Evolutionary conservation across 2,329 filamentous ascomycete species (phyloP), one percentile per base, ranked within the genome.

Genomic region (Paracoccidioides brasiliensis): DNA sequence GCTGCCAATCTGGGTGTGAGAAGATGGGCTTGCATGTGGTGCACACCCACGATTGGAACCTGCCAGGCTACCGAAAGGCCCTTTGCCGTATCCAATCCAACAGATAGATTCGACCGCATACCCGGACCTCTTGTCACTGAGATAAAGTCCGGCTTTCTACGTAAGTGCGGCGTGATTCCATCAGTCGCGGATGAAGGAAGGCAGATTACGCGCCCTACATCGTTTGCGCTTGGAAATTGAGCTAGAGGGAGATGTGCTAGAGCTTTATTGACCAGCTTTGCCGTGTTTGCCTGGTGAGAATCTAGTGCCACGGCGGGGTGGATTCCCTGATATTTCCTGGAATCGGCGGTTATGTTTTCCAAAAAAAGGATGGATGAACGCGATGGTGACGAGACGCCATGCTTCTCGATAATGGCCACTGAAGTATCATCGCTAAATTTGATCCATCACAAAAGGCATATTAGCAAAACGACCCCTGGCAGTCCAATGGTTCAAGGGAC

Each of bases 11-110:
- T 79, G 14, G 91, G 87, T 15, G 93, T 97, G 59, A 98, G 74
- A 15, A 93, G 86, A 70, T 98, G 93, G 9, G 90, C 93, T 69
- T 96, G 90, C 93, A 98, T 97, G 70, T 98, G 93, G 69, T 98
- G 87, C 0, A 96, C 87, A 0, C 83, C 93, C 0, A 97, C 69
- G 37, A 97, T 74, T 3, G 91, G 90, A 41, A 90, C 79, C 60
- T 83, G 79, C 88, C 88, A 95, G 41, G 88, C 90, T 22, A 87
- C 76, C 0, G 90, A 83, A 22, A 97, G 78, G 0, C 90, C 93
- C 70, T 97, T 97, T 15, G 89, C 93, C 28, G 83, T 84, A 66
- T 89, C 84, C 9, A 97, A 69, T 0, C 93, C 93, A 14, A 85
- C 82, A 22, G 82, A 79, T 35, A 98, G 77, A 63, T 88, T 89